Base-by-base conservation (phyloP, 495 filamentous ascomycete genomes). In the Mytilinidion resinicola region DNA sequence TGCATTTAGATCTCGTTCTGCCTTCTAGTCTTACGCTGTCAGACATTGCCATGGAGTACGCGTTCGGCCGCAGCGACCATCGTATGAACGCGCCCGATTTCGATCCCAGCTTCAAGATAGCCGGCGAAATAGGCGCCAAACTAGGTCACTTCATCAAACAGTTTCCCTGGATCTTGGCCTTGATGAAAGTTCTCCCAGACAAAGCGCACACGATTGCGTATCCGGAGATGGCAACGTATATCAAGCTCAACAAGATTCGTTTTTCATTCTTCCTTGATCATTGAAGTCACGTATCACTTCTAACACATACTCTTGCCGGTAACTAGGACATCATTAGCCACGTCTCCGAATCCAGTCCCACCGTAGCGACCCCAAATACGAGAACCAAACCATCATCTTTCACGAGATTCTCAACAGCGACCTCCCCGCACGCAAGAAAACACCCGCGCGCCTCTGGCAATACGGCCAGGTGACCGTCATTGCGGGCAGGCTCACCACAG, bases 381-480 rank as follows among this genome's bases (percentile, higher is more conserved):
- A 15, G 44, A 19, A 51, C 21, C 44, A 58, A 15, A 34, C 55
- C 37, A 58, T 44, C 7, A 58, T 58, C 34, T 58, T 58, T 20
- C 55, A 58, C 37, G 44, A 35, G 5, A 20, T 51, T 5, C 44
- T 58, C 35, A 51, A 41, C 37, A 30, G 17, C 20, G 37, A 58
- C n/a, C 37, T 58, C 1, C 55, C 55, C 25, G 12, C 20, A 21
- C 15, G 19, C 2, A 44, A 58, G 12, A 35, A 42, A 12, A 38
- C 44, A 9, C 25, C 55, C 9, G n/a, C 11, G 9, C 55, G 36
- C 11, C 43, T 58, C 8, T 51, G 15, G 15, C 20, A 58, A 39
- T 46, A 58, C 14, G 55, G 20, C 15, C 46, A 51, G 47, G 30
- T 20, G 21, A 39, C 44, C 30, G 55, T 58, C 19, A 33, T 38